Conservation (phyloP, 2,329 filamentous ascomycete species). For the Aspergillus pseudoviridinutans region DNA sequence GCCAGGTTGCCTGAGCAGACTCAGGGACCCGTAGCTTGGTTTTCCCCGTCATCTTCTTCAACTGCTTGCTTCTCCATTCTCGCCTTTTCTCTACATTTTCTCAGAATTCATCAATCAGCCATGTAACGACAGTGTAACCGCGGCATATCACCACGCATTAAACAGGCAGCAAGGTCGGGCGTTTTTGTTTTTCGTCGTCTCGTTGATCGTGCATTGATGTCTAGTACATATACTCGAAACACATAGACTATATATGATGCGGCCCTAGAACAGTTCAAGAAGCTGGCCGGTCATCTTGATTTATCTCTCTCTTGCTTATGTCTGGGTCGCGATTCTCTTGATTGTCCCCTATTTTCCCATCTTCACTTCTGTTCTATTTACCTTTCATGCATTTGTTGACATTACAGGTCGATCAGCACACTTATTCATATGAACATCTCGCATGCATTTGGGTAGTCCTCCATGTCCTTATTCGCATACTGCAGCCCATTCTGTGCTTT, state of each 20-base stretch:
- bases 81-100: background rate
- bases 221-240: background rate
- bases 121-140: background rate
- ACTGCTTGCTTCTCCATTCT: background rate
- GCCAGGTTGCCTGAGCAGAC: conserved; percentile 22
- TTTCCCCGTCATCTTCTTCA: background rate
- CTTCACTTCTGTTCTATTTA: background rate
- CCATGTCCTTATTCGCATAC: too few relatives aligned
- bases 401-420: too few relatives aligned
- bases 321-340: too few relatives aligned
- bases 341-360: too few relatives aligned
- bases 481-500: background rate
- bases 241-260: background rate
- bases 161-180: background rate
- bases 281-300: background rate
- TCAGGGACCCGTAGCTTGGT: background rate
- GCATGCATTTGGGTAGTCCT: background rate
- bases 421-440: background rate
- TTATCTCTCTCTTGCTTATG: background rate
- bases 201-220: background rate
- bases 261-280: too few relatives aligned
- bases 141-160: background rate
- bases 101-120: background rate
- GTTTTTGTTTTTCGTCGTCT: background rate
- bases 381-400: background rate